Conservation (phyloP, 176 grass and related monocot species). For the Hyparrhenia diplandra region DNA sequence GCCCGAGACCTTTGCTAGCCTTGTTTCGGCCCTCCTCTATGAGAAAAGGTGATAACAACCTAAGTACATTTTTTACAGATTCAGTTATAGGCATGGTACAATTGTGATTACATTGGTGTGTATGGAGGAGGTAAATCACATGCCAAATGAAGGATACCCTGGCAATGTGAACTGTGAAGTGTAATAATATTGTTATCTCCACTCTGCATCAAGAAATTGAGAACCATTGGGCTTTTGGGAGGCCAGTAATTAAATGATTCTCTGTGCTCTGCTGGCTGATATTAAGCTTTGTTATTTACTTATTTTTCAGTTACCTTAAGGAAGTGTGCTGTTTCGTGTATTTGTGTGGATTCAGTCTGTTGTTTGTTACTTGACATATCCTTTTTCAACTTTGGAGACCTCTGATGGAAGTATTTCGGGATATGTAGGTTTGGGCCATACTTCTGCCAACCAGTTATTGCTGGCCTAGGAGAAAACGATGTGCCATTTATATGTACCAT, state of each 20-base stretch:
- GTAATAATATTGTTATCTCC: background rate
- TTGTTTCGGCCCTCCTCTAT: constrained; percentile 77
- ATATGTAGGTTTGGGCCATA: constrained; percentile 85
- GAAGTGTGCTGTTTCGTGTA: background rate
- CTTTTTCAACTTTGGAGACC: background rate
- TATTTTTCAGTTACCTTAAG: background rate
- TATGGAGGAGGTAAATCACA: background rate
- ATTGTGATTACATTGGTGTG: background rate
- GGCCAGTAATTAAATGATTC: background rate
- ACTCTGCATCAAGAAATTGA: background rate
- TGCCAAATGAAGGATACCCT: background rate
- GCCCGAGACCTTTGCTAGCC: constrained; percentile 73
- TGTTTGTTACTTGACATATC: background rate
- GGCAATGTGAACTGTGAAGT: background rate
- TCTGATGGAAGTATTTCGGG: constrained; percentile 16
- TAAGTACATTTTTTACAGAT: background rate
- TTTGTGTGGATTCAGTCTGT: background rate
- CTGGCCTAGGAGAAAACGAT: constrained; percentile 79
- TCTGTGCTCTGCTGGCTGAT: background rate
- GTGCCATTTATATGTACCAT: constrained; percentile 99
- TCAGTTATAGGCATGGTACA: background rate
- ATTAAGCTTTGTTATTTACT: background rate
- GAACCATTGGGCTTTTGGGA: background rate
- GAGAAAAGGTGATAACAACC: constrained; percentile 63
- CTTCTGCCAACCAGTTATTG: constrained; percentile 91